Percentiles rank a stretch among this genome's conserved stretches.
These are phyloP conservation scores for Rhipidocladum racemiflorum DNA, from an alignment of 176 grass and related monocot genomes.

Conservation along the genomic window DNA sequence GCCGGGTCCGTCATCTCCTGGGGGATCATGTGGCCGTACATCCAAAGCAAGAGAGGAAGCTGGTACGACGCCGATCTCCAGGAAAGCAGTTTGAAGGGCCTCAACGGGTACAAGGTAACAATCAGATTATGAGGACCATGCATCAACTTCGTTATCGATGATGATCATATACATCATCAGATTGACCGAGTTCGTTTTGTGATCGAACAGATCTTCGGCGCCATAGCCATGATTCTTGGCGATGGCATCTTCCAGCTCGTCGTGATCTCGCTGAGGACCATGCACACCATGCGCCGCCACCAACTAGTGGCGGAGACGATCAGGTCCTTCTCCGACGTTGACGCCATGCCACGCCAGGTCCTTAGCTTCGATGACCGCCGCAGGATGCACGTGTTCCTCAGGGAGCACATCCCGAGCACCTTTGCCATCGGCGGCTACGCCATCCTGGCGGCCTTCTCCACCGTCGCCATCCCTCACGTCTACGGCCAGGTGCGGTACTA, in stretches of 20 bases:
- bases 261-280: slow-evolving; percentile 42
- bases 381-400: slow-evolving; percentile 46
- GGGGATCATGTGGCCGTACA: slow-evolving; percentile 71
- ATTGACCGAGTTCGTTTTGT: not conserved
- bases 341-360: slow-evolving; percentile 11
- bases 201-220: slow-evolving; percentile 46
- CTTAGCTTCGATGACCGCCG: slow-evolving; percentile 66
- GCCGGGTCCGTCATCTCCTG: slow-evolving; percentile 65
- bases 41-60: slow-evolving; percentile 44
- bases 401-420: slow-evolving; percentile 65
- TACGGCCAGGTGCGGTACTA: slow-evolving; percentile 58
- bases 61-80: slow-evolving; percentile 62
- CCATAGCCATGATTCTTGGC: slow-evolving; percentile 59
- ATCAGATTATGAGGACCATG: not conserved
- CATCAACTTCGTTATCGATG: not conserved
- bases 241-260: slow-evolving; percentile 71
- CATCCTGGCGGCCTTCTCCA: slow-evolving; percentile 43
- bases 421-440: slow-evolving; percentile 50
- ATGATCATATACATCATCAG: too few species aligned
- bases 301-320: slow-evolving; percentile 25
- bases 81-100: slow-evolving; percentile 48
- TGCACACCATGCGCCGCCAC: slow-evolving; percentile 48
- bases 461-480: slow-evolving; percentile 48
- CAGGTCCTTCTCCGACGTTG: slow-evolving; percentile 43
- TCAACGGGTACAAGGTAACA: slow-evolving; percentile 65